Evolutionary conservation across 2,329 filamentous ascomycete genomes (phyloP).

Genomic region (Cordyceps militaris): DNA sequence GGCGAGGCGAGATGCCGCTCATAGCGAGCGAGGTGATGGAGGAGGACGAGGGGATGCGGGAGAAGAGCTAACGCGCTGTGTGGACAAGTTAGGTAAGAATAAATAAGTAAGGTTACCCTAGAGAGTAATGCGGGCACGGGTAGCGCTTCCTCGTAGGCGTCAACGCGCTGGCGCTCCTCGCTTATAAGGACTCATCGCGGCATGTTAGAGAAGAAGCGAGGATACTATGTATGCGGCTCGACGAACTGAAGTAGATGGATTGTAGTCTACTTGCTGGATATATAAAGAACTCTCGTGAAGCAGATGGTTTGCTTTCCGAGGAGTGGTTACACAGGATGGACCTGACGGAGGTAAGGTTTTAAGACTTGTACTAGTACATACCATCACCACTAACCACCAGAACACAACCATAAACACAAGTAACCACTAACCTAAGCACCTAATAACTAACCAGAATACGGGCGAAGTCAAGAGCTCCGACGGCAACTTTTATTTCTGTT

Average conservation of each 20-base stretch:
- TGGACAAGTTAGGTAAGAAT: neutral
- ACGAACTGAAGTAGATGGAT: neutral
- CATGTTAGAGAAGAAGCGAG: neutral
- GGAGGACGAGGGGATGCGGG: neutral
- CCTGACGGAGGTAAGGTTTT: too few species aligned
- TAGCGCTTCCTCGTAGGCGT: neutral
- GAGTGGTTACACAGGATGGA: too few species aligned
- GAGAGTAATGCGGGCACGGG: too few species aligned
- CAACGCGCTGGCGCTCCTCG: neutral
- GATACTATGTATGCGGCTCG: neutral
- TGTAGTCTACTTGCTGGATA: neutral
- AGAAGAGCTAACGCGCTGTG: neutral
- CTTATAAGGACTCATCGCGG: neutral
- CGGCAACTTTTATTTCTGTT: too few species aligned
- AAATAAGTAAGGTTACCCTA: too few species aligned
- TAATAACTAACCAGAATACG: too few species aligned
- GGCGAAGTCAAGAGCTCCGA: too few species aligned
- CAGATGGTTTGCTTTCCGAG: neutral
- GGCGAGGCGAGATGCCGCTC: slow-evolving; percentile 1
- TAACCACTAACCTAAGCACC: too few species aligned
- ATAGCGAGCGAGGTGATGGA: neutral
- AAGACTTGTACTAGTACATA: too few species aligned
- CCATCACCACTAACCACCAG: too few species aligned
- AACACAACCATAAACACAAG: too few species aligned
- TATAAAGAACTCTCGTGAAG: neutral